These are phyloP conservation scores for Tolypocladium sp. DNA, from an alignment of 2,329 filamentous ascomycete genomes.

Conservation along the genomic window DNA sequence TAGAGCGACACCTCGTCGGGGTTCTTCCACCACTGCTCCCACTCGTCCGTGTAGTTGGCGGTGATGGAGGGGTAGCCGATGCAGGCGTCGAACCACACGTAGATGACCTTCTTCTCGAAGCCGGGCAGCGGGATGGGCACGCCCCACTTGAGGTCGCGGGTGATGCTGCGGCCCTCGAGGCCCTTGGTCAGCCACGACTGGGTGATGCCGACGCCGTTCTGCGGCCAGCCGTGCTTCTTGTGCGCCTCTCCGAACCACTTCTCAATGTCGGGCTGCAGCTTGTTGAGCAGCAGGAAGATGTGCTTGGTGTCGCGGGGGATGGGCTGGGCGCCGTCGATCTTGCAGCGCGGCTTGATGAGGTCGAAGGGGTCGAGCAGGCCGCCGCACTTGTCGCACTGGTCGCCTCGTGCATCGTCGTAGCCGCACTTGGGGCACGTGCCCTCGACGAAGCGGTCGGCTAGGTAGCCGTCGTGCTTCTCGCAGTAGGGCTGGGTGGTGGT, in stretches of 20 bases:
- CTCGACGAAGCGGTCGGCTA: constrained; percentile 82
- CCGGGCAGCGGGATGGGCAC: constrained; percentile 43
- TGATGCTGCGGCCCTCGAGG: constrained; percentile 79
- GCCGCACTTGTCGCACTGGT: constrained; percentile 70
- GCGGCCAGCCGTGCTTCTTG: constrained; percentile 66
- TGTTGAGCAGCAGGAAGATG: constrained; percentile 79
- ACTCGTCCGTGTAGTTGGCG: constrained; percentile 76
- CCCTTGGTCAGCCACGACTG: constrained; percentile 77
- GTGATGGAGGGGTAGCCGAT: constrained; percentile 96
- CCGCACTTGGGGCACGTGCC: constrained; percentile 68
- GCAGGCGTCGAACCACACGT: constrained; percentile 89
- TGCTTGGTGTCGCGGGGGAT: constrained; percentile 79
- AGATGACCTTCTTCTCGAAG: constrained; percentile 64
- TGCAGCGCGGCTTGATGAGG: constrained; percentile 80
- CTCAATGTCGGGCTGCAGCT: constrained; percentile 67
- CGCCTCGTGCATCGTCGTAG: constrained; percentile 61
- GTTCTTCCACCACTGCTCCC: constrained; percentile 93
- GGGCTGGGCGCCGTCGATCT: constrained; percentile 77
- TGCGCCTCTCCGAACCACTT: constrained; percentile 69
- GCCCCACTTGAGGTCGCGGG: constrained; percentile 88
- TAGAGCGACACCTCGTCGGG: constrained; percentile 81
- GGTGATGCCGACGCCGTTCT: constrained; percentile 68
- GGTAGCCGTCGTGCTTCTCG: constrained; percentile 63
- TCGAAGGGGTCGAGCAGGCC: constrained; percentile 63
- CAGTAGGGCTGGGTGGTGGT: constrained; percentile 88